Conservation (phyloP, 805 yeast genomes). For the Barnettozyma sp. region DNA sequence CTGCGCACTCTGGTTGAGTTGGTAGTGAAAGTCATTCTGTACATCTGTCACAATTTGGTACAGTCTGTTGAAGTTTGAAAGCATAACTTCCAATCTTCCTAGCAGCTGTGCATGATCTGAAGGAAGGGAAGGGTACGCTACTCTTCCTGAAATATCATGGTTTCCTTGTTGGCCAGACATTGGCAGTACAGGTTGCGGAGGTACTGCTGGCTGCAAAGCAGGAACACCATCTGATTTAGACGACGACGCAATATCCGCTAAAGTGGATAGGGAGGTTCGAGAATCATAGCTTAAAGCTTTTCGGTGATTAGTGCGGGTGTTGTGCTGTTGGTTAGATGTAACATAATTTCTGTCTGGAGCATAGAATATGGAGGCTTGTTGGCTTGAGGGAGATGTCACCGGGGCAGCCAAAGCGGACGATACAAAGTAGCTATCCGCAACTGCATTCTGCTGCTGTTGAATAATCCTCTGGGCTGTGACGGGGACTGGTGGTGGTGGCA, state of each 20-base stretch:
- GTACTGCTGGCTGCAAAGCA: not conserved
- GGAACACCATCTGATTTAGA: not conserved
- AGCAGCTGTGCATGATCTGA: constrained; percentile 3
- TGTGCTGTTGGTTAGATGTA: not conserved
- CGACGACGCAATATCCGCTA: constrained; percentile 24
- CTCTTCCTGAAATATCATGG: too few relatives aligned
- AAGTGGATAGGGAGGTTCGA: constrained; percentile 18
- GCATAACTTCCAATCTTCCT: constrained; percentile 9
- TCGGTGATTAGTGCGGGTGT: not conserved
- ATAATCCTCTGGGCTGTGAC: too few relatives aligned
- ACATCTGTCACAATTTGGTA: constrained; percentile 16
- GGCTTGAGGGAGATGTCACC: not conserved
- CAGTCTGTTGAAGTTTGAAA: constrained; percentile 12
- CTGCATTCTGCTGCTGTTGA: too few relatives aligned
- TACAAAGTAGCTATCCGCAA: too few relatives aligned
- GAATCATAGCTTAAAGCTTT: constrained; percentile 22
- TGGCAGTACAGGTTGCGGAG: too few relatives aligned
- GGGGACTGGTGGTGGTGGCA: too few relatives aligned
- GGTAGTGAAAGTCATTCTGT: constrained; percentile 14
- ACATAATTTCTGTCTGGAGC: constrained; percentile 2
- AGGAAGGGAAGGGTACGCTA: not conserved
- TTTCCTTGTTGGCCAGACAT: too few relatives aligned
- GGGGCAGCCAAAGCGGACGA: too few relatives aligned
- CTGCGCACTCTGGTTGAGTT: constrained; percentile 8
- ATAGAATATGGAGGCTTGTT: too few relatives aligned